Evolutionary conservation across 768 basidiomycete species (phyloP), one percentile per base, ranked within the genome.

Genomic region (Mycena rebaudengoi): DNA sequence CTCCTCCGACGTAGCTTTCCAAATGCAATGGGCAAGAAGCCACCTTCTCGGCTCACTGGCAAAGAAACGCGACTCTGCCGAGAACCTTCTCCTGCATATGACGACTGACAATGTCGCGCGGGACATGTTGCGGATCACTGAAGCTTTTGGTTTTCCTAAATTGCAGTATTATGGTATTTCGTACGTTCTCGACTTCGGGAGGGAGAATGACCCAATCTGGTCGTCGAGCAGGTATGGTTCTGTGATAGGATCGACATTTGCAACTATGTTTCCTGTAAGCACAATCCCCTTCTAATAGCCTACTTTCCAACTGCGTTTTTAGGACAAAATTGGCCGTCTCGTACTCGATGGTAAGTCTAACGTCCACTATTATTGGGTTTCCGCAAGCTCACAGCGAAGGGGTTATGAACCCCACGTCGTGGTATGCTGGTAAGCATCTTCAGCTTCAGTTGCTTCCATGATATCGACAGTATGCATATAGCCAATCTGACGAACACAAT

Each of bases 101-200:
- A 79, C 74, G 48, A 81, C 80, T 2, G 80, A 81, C 25, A 72
- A 78, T 49, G 75, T 75, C 12, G 80, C 79, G 13, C 65, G 72
- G 6, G 80, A 82, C 49, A 82, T 82, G 80, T 52, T 80, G n/a
- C 58, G 61, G 3, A 80, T 82, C 48, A 67, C 72, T 1, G 61
- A 74, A 25, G 76, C 76, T 2, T 70, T 77, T 59, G 76, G 75
- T 4, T 65, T 53, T 28, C 70, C 76, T 25, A 80, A 80, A 62
- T 53, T 80, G 2, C 63, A 73, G 21, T 76, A 74, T 48, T 76
- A 69, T 65, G 75, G 75, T 21, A 60, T 72, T 40, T 74, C 74
- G 70, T 76, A 62, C 33, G 67, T 65, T 23, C 33, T 14, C n/a
- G 23, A 30, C 29, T 16, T 28, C 23, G 20, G 43, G n/a, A n/a